A percentile compares a stretch with the other conserved stretches of the same genome.
phyloP scores from a whole-genome alignment of 2,329 filamentous ascomycete genomes.

The Coniochaeta sp. region DNA sequence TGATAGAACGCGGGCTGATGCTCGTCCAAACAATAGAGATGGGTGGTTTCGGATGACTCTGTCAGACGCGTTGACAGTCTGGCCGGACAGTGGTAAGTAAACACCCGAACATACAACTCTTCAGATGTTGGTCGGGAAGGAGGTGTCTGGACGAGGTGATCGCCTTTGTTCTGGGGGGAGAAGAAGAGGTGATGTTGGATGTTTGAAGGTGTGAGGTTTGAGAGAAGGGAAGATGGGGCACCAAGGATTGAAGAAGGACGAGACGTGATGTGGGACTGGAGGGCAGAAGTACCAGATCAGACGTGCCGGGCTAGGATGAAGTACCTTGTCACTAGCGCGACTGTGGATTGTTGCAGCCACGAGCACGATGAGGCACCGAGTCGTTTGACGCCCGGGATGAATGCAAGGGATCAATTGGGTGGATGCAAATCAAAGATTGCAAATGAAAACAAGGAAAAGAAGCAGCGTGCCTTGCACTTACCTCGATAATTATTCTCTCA shows the following conservation, averaged over 20 bases:
- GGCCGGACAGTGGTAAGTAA: background rate
- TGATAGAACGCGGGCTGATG: background rate
- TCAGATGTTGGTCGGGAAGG: constrained; percentile 8
- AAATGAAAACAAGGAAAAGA: background rate
- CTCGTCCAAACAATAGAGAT: constrained; percentile 3
- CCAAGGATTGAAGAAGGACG: constrained; percentile 7
- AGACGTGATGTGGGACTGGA: constrained; percentile 12
- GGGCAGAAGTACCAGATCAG: constrained; percentile 15
- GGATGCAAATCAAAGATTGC: too few species aligned
- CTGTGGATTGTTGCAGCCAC: constrained; percentile 2
- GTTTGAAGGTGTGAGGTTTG: constrained; percentile 11
- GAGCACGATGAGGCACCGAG: background rate
- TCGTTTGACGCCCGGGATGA: background rate
- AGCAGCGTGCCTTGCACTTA: background rate
- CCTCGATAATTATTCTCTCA: background rate
- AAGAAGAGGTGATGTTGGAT: constrained; percentile 12
- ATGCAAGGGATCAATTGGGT: background rate
- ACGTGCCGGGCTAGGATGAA: constrained; percentile 14
- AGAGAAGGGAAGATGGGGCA: constrained; percentile 11
- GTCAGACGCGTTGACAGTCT: background rate
- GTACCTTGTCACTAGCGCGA: constrained; percentile 16
- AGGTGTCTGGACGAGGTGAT: constrained; percentile 12
- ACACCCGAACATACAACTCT: background rate
- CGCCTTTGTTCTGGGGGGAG: constrained; percentile 19
- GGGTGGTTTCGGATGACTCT: background rate